Percentiles rank a stretch among this genome's conserved stretches.
These are phyloP conservation scores for Nicotiana attenuata DNA, from an alignment of 257 asterid species.

Conservation along the genomic window DNA sequence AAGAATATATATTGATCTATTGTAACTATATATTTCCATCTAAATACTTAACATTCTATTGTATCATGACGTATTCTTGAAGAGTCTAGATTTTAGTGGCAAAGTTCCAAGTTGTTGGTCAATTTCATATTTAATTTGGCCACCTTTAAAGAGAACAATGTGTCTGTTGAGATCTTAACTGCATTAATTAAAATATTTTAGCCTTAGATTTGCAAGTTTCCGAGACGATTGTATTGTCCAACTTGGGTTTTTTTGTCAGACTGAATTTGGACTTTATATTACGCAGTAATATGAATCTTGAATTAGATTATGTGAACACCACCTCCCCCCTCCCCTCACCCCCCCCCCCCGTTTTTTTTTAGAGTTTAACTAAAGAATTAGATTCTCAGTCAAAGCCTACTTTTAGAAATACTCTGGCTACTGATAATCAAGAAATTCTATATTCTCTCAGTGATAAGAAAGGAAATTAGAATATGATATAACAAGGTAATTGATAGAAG, in stretches of 20 bases:
- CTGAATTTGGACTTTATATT: neutral
- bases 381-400: too few species aligned
- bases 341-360: too few species aligned
- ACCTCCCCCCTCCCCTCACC: too few species aligned
- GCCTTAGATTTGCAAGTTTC: constrained; percentile 1
- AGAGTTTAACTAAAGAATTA: too few species aligned
- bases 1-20: neutral
- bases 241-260: neutral
- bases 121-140: neutral
- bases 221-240: neutral
- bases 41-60: neutral
- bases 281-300: neutral
- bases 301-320: neutral
- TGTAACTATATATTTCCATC: neutral
- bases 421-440: too few species aligned
- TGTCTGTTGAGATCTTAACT: neutral
- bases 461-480: too few species aligned
- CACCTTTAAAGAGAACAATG: neutral
- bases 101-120: neutral
- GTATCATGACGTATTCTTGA: neutral
- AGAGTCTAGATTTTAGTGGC: neutral
- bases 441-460: too few species aligned
- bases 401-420: too few species aligned
- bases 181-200: neutral
- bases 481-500: too few species aligned